Conservation (phyloP, 2,329 filamentous ascomycete species). For the Cercospora berteroae region DNA sequence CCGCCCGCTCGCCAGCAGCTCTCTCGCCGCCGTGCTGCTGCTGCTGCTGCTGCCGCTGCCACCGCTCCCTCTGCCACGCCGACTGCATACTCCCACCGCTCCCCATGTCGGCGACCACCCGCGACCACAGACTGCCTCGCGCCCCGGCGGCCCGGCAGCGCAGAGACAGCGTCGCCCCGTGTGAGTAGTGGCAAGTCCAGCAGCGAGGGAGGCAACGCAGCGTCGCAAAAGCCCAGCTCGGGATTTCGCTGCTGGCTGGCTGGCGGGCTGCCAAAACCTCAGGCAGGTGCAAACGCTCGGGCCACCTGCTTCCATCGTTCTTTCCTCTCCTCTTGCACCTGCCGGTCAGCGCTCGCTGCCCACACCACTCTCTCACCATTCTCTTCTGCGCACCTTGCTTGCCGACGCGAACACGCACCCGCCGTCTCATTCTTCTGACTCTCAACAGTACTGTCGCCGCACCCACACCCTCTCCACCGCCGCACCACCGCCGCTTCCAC, state of each 20-base stretch:
- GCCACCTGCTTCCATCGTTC: neutral
- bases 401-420: neutral
- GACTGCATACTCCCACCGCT: neutral
- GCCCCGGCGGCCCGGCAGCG: neutral
- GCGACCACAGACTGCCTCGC: neutral
- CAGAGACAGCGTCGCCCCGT: neutral
- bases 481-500: constrained; percentile 8
- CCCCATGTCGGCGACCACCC: neutral
- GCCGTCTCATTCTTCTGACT: constrained; percentile 1
- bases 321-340: constrained; percentile 2
- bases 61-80: neutral
- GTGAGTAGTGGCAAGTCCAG: neutral
- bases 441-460: neutral
- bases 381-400: constrained; percentile 1
- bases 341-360: constrained; percentile 1
- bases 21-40: neutral
- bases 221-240: neutral
- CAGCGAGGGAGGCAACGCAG: neutral
- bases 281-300: neutral
- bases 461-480: neutral
- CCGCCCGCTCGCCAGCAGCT: neutral
- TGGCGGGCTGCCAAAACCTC: neutral
- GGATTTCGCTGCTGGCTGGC: neutral
- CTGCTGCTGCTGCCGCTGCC: neutral
- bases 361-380: constrained; percentile 1